Conservation (phyloP, 768 basidiomycete species). For the Amanita pallidorosea region DNA sequence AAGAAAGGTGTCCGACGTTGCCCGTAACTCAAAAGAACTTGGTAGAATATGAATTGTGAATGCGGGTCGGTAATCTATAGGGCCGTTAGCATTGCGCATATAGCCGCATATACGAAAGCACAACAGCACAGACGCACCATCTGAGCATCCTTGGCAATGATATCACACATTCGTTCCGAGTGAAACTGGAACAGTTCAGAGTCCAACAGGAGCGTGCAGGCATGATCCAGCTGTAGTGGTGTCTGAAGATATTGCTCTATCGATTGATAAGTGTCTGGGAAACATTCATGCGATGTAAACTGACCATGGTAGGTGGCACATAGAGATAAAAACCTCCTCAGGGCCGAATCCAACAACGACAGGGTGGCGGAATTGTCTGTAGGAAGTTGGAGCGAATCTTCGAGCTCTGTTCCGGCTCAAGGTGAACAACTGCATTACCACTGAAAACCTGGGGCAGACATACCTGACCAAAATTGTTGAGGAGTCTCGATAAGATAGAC, state of each 20-base stretch:
- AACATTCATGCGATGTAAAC: slow-evolving; percentile 10
- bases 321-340: slow-evolving; percentile 67
- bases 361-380: slow-evolving; percentile 55
- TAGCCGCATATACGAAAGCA: slow-evolving; percentile 4
- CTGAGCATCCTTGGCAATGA: slow-evolving; percentile 58
- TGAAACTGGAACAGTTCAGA: slow-evolving; percentile 88
- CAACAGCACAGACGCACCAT: slow-evolving; percentile 33
- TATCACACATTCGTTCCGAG: slow-evolving; percentile 84
- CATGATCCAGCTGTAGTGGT: slow-evolving; percentile 76
- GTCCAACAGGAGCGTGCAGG: slow-evolving; percentile 62
- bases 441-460: slow-evolving; percentile 14
- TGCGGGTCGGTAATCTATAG: slow-evolving; percentile 78
- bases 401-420: slow-evolving; percentile 55
- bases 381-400: slow-evolving; percentile 66
- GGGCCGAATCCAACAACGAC: slow-evolving; percentile 63
- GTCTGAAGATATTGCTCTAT: slow-evolving; percentile 77
- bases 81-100: slow-evolving; percentile 3
- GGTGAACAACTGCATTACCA: not conserved
- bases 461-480: slow-evolving; percentile 89
- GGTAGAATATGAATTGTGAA: slow-evolving; percentile 67
- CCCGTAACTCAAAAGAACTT: slow-evolving; percentile 68
- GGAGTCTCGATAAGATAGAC: slow-evolving; percentile 75
- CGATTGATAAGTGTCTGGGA: slow-evolving; percentile 6
- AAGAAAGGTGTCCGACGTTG: slow-evolving; percentile 59
- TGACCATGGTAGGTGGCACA: slow-evolving; percentile 83